Evolutionary conservation across 164 flowering plant genomes (phyloP).

Genomic region (Annona cherimola): DNA sequence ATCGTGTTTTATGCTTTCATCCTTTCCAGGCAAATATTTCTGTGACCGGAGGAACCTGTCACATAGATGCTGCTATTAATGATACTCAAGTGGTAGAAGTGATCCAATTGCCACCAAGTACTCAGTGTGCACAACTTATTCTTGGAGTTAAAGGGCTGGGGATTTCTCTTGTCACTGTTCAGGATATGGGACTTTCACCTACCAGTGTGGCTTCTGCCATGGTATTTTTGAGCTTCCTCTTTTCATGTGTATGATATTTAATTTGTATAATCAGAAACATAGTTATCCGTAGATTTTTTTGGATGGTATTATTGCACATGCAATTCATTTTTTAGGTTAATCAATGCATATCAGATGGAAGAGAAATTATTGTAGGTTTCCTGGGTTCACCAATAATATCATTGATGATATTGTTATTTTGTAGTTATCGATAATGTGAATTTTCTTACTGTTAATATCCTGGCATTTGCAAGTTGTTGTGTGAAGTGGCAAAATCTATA

Average conservation of each 20-base stretch:
- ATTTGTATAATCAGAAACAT: background rate
- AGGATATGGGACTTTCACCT: conserved; percentile 76
- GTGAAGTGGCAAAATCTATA: too few species aligned
- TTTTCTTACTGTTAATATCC: too few species aligned
- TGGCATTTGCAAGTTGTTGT: too few species aligned
- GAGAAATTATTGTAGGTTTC: too few species aligned
- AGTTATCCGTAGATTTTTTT: too few species aligned
- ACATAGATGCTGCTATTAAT: conserved; percentile 58
- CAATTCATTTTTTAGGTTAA: too few species aligned
- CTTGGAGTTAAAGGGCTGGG: conserved; percentile 74
- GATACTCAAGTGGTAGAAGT: conserved; percentile 69
- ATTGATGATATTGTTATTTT: too few species aligned
- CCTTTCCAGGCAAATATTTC: conserved; percentile 52
- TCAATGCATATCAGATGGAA: too few species aligned
- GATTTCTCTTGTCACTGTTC: conserved; percentile 56
- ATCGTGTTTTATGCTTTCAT: background rate
- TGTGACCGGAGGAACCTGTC: conserved; percentile 86
- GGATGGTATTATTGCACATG: too few species aligned
- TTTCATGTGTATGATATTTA: background rate
- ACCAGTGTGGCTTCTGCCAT: conserved; percentile 56
- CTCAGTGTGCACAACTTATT: conserved; percentile 47
- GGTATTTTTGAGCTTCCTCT: conserved; percentile 33
- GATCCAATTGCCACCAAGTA: conserved; percentile 44
- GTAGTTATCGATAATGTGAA: too few species aligned
- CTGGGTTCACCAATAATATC: too few species aligned